Evolutionary conservation across 352 stramenopile genomes (phyloP), one percentile per base, ranked within the genome.

Genomic region (Phytopythium montanum): DNA sequence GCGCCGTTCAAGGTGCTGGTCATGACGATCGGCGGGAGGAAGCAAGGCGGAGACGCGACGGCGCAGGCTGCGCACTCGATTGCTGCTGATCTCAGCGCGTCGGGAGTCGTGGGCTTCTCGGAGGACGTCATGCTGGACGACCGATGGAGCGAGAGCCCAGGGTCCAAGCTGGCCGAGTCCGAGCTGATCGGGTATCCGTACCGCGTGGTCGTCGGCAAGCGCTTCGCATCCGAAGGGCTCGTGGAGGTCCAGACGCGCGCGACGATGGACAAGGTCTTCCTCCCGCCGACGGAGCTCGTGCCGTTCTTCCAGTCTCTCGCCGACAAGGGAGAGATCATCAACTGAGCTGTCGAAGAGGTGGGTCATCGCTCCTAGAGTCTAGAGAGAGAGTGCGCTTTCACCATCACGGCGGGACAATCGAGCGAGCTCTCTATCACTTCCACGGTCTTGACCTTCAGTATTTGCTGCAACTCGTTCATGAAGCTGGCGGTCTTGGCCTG

Each of bases 131-230:
- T 96, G 46, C 72, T 95, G 25, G 86, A 96, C 50, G 88, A 96
- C 54, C 81, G 88, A 26, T 94, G 81, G 82, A 71, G 73, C 53
- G 86, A 94, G 51, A 89, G 84, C 34, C 78, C 86, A 0, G 88
- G 88, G 12, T 85, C 75, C 0, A 94, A 93, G 62, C 65, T 96
- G 28, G 82, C 81, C 21, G 88, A 96, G 56, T 89, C 86, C 2
- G 87, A 96, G 69, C 84, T 96, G 36, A 69, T 94, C 12, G 88
- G 88, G 1, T 93, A 89, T 54, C 88, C 88, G n/a, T 93, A 82
- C 66, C 84, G 85, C 34, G 71, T 95, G 14, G 84, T 95, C 5
- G 73, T 96, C 19, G 88, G 88, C 61, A 95, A 90, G 61, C 76
- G 79, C 6, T 95, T 90, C 53, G 70, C 62, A 3, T 82, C 77